phyloP scores from a whole-genome alignment of 163 green algal species.

The Scenedesmus sp. region DNA sequence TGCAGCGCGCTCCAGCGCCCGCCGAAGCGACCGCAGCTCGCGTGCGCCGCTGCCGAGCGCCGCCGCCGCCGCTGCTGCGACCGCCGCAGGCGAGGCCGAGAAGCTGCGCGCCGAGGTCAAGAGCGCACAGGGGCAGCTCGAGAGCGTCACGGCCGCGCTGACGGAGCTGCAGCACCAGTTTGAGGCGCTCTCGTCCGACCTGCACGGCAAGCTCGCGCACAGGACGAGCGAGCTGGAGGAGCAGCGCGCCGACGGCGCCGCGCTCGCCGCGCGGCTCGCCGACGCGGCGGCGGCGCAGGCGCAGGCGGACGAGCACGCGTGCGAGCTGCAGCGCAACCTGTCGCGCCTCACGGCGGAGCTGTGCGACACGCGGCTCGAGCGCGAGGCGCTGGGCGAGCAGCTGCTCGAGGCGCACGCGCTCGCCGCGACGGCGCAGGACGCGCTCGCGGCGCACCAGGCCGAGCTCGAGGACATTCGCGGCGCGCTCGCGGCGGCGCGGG shows the following conservation, averaged over 20 bases:
- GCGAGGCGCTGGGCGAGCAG: constrained; percentile 7
- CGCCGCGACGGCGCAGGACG: background rate
- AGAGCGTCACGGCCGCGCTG: background rate
- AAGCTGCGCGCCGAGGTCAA: background rate
- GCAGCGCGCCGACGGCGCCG: background rate
- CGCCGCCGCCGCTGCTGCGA: background rate
- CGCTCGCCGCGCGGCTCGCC: background rate
- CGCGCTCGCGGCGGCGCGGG: no score
- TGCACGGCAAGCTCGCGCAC: constrained; percentile 5
- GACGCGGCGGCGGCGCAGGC: background rate
- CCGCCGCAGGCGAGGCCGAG: background rate
- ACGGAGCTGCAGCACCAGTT: background rate
- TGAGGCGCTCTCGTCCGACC: background rate
- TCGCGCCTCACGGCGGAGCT: constrained; percentile 25
- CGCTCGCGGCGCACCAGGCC: background rate
- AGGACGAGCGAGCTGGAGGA: constrained; percentile 12
- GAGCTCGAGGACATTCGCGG: no score
- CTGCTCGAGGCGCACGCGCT: background rate
- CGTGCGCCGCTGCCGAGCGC: background rate
- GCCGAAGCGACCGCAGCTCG: no score
- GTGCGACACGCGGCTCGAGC: constrained; percentile 5
- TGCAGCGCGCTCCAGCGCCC: no score
- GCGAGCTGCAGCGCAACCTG: constrained; percentile 42
- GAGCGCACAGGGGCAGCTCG: background rate
- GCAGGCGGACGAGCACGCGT: constrained; percentile 14